These are phyloP conservation scores for Ophiocordyceps camponoti-rufipedis DNA, from an alignment of 2,329 filamentous ascomycete genomes.

Conservation along the genomic window DNA sequence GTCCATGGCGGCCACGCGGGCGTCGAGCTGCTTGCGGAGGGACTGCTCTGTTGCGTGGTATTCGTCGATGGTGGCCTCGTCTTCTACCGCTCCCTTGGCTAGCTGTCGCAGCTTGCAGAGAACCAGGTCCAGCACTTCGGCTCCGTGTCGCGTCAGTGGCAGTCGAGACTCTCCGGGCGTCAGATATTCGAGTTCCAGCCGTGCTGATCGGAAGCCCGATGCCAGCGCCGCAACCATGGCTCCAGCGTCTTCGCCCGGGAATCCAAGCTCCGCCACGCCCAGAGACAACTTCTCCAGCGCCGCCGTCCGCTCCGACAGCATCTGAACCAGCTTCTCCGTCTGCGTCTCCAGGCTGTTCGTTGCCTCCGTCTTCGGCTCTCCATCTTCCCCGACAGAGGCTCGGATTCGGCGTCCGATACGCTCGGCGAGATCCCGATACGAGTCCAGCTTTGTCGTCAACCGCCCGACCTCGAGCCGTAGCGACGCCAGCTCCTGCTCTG, in stretches of 20 bases:
- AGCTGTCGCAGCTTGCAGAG: conserved; percentile 31
- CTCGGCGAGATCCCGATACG: conserved; percentile 22
- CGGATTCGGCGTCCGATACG: conserved; percentile 18
- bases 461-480: conserved; percentile 29
- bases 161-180: conserved; percentile 38
- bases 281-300: conserved; percentile 25
- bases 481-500: conserved; percentile 28
- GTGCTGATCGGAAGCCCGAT: conserved; percentile 32
- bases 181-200: conserved; percentile 43
- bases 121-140: conserved; percentile 36
- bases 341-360: conserved; percentile 20
- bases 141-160: conserved; percentile 31
- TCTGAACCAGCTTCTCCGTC: conserved; percentile 23
- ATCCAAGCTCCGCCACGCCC: conserved; percentile 31
- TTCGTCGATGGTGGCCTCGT: conserved; percentile 38
- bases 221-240: conserved; percentile 30
- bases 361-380: neutral
- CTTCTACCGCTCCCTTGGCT: conserved; percentile 24
- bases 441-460: conserved; percentile 26
- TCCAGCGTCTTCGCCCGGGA: conserved; percentile 25
- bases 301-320: conserved; percentile 28
- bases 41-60: conserved; percentile 37
- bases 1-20: conserved; percentile 32
- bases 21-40: conserved; percentile 36
- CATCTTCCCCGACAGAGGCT: conserved; percentile 1